Base-by-base conservation (phyloP, 73 alveolate species). In the Paraurostyla sp. region DNA sequence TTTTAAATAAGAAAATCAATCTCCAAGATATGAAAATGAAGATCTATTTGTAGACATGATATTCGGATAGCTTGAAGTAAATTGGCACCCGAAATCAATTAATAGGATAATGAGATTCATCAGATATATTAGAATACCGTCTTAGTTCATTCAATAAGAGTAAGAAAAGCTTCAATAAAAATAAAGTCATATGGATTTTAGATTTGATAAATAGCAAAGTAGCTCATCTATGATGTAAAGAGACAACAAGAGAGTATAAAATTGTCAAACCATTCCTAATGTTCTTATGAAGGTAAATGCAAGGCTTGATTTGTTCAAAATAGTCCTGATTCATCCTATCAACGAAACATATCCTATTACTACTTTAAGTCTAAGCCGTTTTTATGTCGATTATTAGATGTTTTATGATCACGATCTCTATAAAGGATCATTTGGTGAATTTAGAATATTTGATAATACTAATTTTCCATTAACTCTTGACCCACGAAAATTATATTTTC, bases 381-480 rank as follows among this genome's bases (percentile, higher is more conserved):
- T 80, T 25, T 6, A 33, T 16, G 18, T 90, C 27, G 51, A 33
- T 36, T 90, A 90, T 45, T 57, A 65, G n/a, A 82, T 83, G 88
- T 43, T 33, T 30, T 48, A 54, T 35, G 95, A 90, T 38, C 95
- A 90, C 41, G 95, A 90, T 50, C 29, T 22, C 30, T 30, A 80
- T 22, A 42, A 33, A 0, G 95, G 95, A 29, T 13, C 32, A 20
- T 23, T 90, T 43, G 86, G 82, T 27, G 81, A 86, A 3, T 41
- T 90, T 27, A 60, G 68, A n/a, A 27, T 90, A 7, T 52, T 36
- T 54, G 95, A 90, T 62, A 43, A 62, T 33, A 90, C 92, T 13
- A 59, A 57, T 42, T 90, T 60, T 69, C 95, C 95, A 15, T 38
- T 35, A 15, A 90, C 95, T 0, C 33, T 90, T 22, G 92, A 90